phyloP scores from a whole-genome alignment of 306 rosid genomes.

The Prunus armeniaca region DNA sequence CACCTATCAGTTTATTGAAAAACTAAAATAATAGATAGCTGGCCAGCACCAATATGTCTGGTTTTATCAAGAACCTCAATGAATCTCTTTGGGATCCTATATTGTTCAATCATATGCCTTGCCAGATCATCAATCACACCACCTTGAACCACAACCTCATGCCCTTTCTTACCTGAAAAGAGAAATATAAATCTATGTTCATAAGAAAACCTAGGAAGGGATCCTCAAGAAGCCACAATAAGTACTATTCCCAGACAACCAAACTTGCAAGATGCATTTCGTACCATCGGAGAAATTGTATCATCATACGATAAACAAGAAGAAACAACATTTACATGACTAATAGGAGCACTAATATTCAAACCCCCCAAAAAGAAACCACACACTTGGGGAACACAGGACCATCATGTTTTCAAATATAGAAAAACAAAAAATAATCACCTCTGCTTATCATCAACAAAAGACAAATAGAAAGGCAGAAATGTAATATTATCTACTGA shows the following conservation, averaged over 20 bases:
- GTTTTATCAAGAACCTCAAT: slow-evolving; percentile 94
- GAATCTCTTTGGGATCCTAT: slow-evolving; percentile 83
- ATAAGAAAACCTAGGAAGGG: not conserved
- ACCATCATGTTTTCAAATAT: not conserved
- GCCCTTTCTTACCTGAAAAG: slow-evolving; percentile 81
- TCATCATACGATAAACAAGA: not conserved
- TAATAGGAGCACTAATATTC: not conserved
- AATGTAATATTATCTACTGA: not conserved
- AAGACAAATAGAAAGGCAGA: not conserved
- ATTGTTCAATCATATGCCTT: slow-evolving; percentile 79
- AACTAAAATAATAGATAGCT: too few species aligned
- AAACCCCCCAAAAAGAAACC: not conserved
- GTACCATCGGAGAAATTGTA: not conserved
- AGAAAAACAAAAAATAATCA: not conserved
- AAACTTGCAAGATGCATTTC: not conserved
- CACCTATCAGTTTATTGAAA: too few species aligned
- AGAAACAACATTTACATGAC: not conserved
- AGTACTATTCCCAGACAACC: not conserved
- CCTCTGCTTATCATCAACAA: not conserved
- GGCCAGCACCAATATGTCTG: not conserved
- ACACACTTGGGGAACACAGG: not conserved
- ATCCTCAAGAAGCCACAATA: not conserved
- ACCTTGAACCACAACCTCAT: slow-evolving; percentile 87
- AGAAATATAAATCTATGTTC: not conserved
- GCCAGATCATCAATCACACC: slow-evolving; percentile 87